Base-by-base conservation (phyloP, 176 grass and related monocot species). In the Triticum timopheevii region DNA sequence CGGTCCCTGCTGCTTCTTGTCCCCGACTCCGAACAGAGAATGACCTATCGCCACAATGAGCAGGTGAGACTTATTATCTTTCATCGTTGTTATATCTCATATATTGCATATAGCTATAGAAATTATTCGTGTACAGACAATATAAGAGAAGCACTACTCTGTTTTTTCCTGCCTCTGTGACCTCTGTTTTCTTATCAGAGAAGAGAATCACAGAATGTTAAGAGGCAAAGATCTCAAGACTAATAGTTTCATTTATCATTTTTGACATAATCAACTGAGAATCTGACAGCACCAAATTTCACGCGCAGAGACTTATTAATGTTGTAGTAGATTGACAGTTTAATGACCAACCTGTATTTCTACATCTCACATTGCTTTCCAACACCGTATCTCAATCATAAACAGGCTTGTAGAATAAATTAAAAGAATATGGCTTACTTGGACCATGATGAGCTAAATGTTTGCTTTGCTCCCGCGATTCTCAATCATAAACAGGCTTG, bases 31-130 rank as follows among this genome's bases (percentile, higher is more conserved):
- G 93, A 98, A 87, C 82, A 92, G 70, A 95, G 65, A 82, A 85
- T 98, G 95, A 82, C 82, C 16, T 98, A 98, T 79, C 75, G 64
- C 33, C 77, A 80, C 12, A 86, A 88, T 77, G 96, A 98, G 82
- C 90, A 92, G 88, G 96, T 98, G 69, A 86, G 69, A 35, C 66
- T 61, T 77, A 28, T 84, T 77, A 59, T 61, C 67, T 65, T 33
- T 69, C 36, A 28, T 85, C 34, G 22, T 36, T 8, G n/a, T 73
- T 77, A 3, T 23, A 17, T 69, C 10, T 72, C 74, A 67, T 85
- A 52, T 44, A 56, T 28, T 35, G 59, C 23, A 89, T 73, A 31
- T 76, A 77, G 20, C 15, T 39, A 3, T 28, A 84, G 58, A 63
- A 73, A 22, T 66, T 50, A 65, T 78, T 68, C 5, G 62, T 39